Evolutionary conservation across 2,329 filamentous ascomycete species (phyloP), one percentile per base, ranked within the genome.

Genomic region (Paecilomyces dactylethromorphus): DNA sequence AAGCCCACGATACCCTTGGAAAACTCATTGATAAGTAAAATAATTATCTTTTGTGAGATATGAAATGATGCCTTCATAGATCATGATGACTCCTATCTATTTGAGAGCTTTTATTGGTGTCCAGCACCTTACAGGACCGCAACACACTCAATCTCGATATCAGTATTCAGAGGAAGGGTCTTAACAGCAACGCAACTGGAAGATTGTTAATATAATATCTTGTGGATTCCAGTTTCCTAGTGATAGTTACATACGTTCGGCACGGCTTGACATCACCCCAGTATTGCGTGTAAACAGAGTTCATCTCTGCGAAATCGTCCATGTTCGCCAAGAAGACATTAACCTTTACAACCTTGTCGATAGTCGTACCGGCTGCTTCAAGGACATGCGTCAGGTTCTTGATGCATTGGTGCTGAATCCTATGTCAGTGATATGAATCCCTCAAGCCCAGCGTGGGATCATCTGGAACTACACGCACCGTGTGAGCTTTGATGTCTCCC

Each of bases 121-220:
- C 50, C 50, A 56, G 8, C 39, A 21, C 45, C 59, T 73, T 75
- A 87, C 62, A 87, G 82, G 58, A 89, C 80, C 58, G 91, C 91
- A 79, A 94, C 89, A 73, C 87, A 90, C 82, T 96, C 91, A 72
- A 96, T 94, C 82, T 96, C 92, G 24, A 96, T 87, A 60, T 91
- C 87, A 50, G 92, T 91, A 58, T 87, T 87, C 82, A 92, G 91
- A 61, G 92, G 92, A 64, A 96, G 83, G 67, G 90, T 86, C 82
- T 94, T 92, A 64, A 95, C 92, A 4, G 91, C 91, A 57, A 96
- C 91, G 72, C 91, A 96, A 31, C 68, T 73, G 60, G 10, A n/a
- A 52, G 21, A n/a, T 22, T 53, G 51, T 53, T 22, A 53, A 22
- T 12, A 7, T 12, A 18, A 26, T 3, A 6, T 53, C 11, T 24